Base-by-base conservation (phyloP, 1,284 basidiomycete species). In the Ceratobasidium sp. region DNA sequence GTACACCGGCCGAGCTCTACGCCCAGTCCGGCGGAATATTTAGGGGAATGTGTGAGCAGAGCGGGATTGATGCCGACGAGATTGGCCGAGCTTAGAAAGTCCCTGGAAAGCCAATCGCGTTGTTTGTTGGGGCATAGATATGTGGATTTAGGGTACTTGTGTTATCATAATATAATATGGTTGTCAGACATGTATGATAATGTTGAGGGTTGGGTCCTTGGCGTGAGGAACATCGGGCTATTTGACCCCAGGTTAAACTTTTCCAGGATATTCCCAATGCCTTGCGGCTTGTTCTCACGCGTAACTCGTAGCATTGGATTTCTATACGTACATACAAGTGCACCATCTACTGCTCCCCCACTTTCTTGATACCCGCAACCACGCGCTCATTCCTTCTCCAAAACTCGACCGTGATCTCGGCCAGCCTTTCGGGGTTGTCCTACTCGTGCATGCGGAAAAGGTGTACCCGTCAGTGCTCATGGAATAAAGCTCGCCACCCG, bases 381-480 rank as follows among this genome's bases (percentile, higher is more conserved):
- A 93, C 86, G 34, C 89, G 84, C 76, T 98, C 95, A 80, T 98
- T 98, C 61, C 96, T 84, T 79, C 87, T 87, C 95, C 95, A 98
- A 81, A 98, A 98, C 62, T 94, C 91, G 1, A 95, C 87, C 56
- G 98, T 80, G 34, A 93, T 89, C 75, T 91, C 88, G 0, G 96
- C 95, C 0, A 96, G 84, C n/a, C 86, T 85, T 1, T 85, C 89
- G 0, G 96, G 96, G 78, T 96, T 90, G 79, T 98, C 96, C 91
- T 63, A 61, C 31, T 37, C 19, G 22, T n/a, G 37, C 13, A 46
- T 37, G 74, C 19, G 22, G 53, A 73, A 31, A 75, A 43, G 53
- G 59, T 27, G 72, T 22, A 49, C 37, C 22, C 22, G 6, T 31
- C 22, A 31, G 22, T 16, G 27, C 6, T 16, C 51, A 24, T 14